Evolutionary conservation across 495 filamentous ascomycete species (phyloP), one percentile per base, ranked within the genome.

Genomic region (Penicillium coprophilum): DNA sequence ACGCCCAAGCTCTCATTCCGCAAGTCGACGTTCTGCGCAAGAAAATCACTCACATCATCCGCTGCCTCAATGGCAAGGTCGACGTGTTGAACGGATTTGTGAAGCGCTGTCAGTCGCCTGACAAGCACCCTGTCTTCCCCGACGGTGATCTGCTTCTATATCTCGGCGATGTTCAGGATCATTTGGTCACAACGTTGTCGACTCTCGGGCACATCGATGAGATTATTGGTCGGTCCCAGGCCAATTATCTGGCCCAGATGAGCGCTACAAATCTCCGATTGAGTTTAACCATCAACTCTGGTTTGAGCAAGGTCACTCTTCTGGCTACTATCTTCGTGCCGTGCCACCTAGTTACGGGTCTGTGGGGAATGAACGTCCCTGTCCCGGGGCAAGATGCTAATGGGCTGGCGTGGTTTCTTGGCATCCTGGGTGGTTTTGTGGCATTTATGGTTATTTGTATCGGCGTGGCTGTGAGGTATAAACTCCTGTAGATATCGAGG

Each of bases 1-100:
- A 97, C 71, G 89, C 88, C 63, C 83, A 85, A 27, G 66, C 68
- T 36, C 91, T 96, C 54, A 76, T 97, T 38, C 88, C 88, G 40
- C 87, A 85, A 51, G 89, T 97, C 56, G 90, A 92, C 65, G 79
- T 82, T 15, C 87, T 88, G 50, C 90, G 94, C 65, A 96, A 96
- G 75, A 92, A 87, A 53, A 91, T 94, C 57, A 93, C 93, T 75
- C 85, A 85, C n/a, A 75, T 96, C 32, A 86, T 93, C 76, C 88
- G 91, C 50, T 82, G 92, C 8, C 82, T 97, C 0, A 89, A 87
- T 21, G 92, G 92, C 54, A 97, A 97, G 69, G 88, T 92, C 15
- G 94, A 97, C 64, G 93, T 97, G 41, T 87, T 97, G 51, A 90
- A 87, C 61, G 92, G 92, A n/a, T 96, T 97, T 68, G 89, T 93